A percentile compares a stretch with the other conserved stretches of the same genome.
phyloP scores from a whole-genome alignment of 2,329 filamentous ascomycete genomes.

The Claviceps sp. region DNA sequence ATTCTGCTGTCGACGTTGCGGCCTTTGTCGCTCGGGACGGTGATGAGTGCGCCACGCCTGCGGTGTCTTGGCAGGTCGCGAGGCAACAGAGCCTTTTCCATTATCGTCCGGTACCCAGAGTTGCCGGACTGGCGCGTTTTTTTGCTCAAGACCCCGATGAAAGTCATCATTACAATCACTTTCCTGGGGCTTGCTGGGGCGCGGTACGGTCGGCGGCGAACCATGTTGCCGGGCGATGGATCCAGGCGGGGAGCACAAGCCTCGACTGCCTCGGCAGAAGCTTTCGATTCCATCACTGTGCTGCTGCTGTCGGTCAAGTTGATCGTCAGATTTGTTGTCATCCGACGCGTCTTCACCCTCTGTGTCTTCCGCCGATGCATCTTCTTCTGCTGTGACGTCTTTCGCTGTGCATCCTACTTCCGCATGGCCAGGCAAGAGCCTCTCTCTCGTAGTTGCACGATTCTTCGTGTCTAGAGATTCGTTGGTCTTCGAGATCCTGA shows the following conservation, averaged over 20 bases:
- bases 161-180: slow-evolving; percentile 10
- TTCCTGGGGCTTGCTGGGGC: slow-evolving; percentile 8
- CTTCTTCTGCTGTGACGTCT: neutral
- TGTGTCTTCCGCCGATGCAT: too few relatives aligned
- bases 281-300: slow-evolving; percentile 5
- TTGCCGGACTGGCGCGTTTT: slow-evolving; percentile 10
- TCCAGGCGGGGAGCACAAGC: slow-evolving; percentile 16
- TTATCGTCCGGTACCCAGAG: slow-evolving; percentile 18
- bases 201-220: slow-evolving; percentile 11
- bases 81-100: neutral
- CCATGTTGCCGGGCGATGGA: slow-evolving; percentile 9
- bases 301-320: slow-evolving; percentile 3
- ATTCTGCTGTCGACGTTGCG: neutral
- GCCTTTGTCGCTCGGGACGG: slow-evolving; percentile 3
- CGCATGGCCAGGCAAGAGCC: slow-evolving; percentile 3
- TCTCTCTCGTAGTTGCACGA: slow-evolving; percentile 5
- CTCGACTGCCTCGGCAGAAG: slow-evolving; percentile 12
- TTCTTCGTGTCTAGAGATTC: neutral
- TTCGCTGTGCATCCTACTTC: slow-evolving; percentile 1
- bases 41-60: neutral
- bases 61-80: slow-evolving; percentile 3
- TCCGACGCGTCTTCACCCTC: too few relatives aligned
- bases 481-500: neutral
- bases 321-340: neutral
- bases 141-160: slow-evolving; percentile 11